These are phyloP conservation scores for Quercus dentata DNA, from an alignment of 306 rosid species.

Conservation along the genomic window DNA sequence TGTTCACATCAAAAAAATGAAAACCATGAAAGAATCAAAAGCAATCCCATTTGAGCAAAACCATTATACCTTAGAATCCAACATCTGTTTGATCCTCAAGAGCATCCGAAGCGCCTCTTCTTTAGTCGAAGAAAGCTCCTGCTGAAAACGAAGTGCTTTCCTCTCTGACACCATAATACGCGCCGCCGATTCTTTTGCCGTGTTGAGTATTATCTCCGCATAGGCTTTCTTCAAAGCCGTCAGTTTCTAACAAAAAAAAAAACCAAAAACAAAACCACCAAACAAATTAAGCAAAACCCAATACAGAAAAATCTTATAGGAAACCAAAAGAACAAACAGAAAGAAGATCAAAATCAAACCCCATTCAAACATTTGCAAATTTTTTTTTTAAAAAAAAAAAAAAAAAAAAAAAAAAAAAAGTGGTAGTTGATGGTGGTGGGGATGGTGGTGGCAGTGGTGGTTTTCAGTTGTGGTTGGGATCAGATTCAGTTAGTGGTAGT, in stretches of 20 bases:
- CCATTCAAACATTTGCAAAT: neutral
- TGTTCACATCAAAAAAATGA: conserved; percentile 2
- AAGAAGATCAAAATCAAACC: conserved; percentile 17
- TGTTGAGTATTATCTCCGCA: conserved; percentile 74
- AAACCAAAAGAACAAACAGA: neutral
- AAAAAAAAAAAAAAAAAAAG: neutral
- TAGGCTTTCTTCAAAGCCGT: conserved; percentile 82
- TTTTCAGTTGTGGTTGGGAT: neutral
- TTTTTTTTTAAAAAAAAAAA: neutral
- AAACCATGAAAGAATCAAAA: neutral
- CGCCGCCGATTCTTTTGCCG: conserved; percentile 84
- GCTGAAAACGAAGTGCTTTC: conserved; percentile 50
- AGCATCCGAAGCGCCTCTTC: conserved; percentile 74
- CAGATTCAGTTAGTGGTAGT: neutral
- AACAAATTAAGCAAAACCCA: conserved; percentile 17
- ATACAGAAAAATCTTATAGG: neutral
- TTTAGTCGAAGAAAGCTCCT: conserved; percentile 54
- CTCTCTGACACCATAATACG: conserved; percentile 72
- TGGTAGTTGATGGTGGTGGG: conserved; percentile 18
- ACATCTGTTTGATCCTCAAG: conserved; percentile 65
- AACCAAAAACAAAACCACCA: conserved; percentile 8
- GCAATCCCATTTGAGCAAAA: conserved; percentile 16
- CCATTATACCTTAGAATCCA: conserved; percentile 64
- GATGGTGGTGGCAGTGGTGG: neutral
- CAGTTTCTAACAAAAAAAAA: conserved; percentile 57